Evolutionary conservation across 371 early-diverging fungal genomes (phyloP).

Genomic region (Mucor circinelloides): DNA sequence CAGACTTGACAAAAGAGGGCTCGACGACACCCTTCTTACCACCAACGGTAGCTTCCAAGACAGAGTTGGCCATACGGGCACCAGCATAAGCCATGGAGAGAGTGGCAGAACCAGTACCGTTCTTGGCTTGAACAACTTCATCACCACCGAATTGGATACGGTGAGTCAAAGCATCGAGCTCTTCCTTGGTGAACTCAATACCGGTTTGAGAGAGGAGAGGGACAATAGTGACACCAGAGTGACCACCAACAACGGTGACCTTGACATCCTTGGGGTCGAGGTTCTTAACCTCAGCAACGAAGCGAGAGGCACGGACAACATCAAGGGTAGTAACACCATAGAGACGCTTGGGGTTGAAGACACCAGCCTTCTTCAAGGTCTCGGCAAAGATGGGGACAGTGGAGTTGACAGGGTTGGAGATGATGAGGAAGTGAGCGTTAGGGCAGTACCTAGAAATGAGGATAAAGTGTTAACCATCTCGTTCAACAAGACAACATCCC

Average conservation of each 20-base stretch:
- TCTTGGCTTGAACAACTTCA: constrained; percentile 99
- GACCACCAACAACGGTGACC: constrained; percentile 97
- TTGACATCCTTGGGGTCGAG: constrained; percentile 75
- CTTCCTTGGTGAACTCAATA: constrained; percentile 83
- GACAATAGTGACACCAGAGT: constrained; percentile 98
- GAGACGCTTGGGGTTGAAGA: constrained; percentile 91
- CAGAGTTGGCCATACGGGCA: constrained; percentile 92
- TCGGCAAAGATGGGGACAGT: constrained; percentile 99
- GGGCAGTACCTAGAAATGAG: constrained; percentile 77
- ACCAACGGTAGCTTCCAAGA: constrained; percentile 86
- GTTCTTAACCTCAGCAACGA: constrained; percentile 85
- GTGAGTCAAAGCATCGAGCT: constrained; percentile 91
- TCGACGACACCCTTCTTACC: constrained; percentile 91
- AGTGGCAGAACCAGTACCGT: constrained; percentile 97
- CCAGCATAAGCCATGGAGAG: constrained; percentile 99
- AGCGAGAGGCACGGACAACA: constrained; percentile 97
- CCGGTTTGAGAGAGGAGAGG: constrained; percentile 93
- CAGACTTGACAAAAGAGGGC: constrained; percentile 92
- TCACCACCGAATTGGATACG: constrained; percentile 99
- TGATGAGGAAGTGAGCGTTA: constrained; percentile 94
- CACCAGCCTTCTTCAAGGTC: constrained; percentile 92
- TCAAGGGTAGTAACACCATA: constrained; percentile 99
- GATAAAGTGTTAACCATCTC: constrained; percentile 1
- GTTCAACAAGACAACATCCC: not conserved
- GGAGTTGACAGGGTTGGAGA: constrained; percentile 99